These are phyloP conservation scores for Tulasnella sp. DNA, from an alignment of 768 basidiomycete species.

Conservation along the genomic window DNA sequence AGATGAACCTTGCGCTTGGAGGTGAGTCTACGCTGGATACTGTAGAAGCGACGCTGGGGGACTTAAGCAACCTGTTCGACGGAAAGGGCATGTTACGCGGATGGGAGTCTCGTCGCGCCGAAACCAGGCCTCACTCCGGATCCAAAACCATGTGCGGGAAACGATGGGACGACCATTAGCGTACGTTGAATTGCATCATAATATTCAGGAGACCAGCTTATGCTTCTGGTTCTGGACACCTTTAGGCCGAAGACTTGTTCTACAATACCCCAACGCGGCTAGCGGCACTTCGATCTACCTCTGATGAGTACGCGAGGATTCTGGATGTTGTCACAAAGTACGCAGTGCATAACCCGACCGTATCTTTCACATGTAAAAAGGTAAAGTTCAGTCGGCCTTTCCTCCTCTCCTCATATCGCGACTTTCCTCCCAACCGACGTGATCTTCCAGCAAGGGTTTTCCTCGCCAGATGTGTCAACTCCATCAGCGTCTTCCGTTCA, in stretches of 20 bases:
- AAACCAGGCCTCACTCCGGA: slow-evolving; percentile 70
- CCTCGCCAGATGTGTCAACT: slow-evolving; percentile 76
- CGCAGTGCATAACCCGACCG: slow-evolving; percentile 85
- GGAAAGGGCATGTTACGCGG: slow-evolving; percentile 71
- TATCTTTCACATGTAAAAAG: slow-evolving; percentile 91
- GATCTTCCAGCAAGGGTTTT: slow-evolving; percentile 57
- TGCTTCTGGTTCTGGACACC: not conserved
- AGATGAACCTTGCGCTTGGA: slow-evolving; percentile 82
- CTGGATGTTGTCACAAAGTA: slow-evolving; percentile 91
- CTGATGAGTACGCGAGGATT: slow-evolving; percentile 90
- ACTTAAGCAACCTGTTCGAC: not conserved
- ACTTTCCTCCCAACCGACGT: slow-evolving; percentile 23
- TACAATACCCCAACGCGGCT: slow-evolving; percentile 88
- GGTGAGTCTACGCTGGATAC: slow-evolving; percentile 52
- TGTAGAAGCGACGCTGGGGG: no score
- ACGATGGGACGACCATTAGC: slow-evolving; percentile 86
- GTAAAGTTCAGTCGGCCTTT: slow-evolving; percentile 40
- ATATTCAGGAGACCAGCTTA: not conserved
- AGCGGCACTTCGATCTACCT: slow-evolving; percentile 73
- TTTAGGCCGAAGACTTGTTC: slow-evolving; percentile 90
- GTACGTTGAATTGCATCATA: slow-evolving; percentile 44
- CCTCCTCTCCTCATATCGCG: not conserved
- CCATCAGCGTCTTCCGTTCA: slow-evolving; percentile 60
- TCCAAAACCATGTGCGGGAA: slow-evolving; percentile 88
- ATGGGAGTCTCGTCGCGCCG: slow-evolving; percentile 66